phyloP scores from a whole-genome alignment of 768 basidiomycete species.

The Dacryopinax primogenitus region DNA sequence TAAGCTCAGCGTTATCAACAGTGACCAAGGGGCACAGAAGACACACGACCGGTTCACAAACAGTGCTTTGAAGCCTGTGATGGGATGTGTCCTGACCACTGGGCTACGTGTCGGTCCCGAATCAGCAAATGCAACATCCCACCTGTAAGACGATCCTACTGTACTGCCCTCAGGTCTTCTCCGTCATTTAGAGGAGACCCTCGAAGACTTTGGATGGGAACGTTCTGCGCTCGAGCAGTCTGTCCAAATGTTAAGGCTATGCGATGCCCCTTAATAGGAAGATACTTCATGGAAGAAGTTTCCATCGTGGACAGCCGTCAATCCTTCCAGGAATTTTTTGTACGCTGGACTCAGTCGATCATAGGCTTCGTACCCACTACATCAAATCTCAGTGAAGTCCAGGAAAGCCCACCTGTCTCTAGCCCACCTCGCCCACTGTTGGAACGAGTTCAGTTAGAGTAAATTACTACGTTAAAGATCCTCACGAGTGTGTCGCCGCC shows the following conservation, averaged over 20 bases:
- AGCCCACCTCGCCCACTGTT: slow-evolving; percentile 16
- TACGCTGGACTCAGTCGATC: slow-evolving; percentile 46
- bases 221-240: slow-evolving; percentile 26
- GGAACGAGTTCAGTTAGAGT: neutral
- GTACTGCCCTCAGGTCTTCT: slow-evolving; percentile 36
- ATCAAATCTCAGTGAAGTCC: neutral
- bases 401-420: neutral
- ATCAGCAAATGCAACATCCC: neutral
- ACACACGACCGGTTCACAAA: slow-evolving; percentile 44
- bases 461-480: neutral
- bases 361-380: slow-evolving; percentile 47
- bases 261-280: no score
- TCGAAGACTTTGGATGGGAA: slow-evolving; percentile 31
- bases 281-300: slow-evolving; percentile 32
- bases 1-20: neutral
- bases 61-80: slow-evolving; percentile 46
- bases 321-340: slow-evolving; percentile 42
- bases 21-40: neutral
- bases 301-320: slow-evolving; percentile 44
- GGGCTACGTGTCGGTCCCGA: slow-evolving; percentile 20
- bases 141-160: slow-evolving; percentile 27
- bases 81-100: slow-evolving; percentile 44
- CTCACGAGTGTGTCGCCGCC: slow-evolving; percentile 35
- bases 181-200: slow-evolving; percentile 46
- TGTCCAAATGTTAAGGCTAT: slow-evolving; percentile 13